Base-by-base conservation (phyloP, 768 basidiomycete species). In the Serpula lacrymans region DNA sequence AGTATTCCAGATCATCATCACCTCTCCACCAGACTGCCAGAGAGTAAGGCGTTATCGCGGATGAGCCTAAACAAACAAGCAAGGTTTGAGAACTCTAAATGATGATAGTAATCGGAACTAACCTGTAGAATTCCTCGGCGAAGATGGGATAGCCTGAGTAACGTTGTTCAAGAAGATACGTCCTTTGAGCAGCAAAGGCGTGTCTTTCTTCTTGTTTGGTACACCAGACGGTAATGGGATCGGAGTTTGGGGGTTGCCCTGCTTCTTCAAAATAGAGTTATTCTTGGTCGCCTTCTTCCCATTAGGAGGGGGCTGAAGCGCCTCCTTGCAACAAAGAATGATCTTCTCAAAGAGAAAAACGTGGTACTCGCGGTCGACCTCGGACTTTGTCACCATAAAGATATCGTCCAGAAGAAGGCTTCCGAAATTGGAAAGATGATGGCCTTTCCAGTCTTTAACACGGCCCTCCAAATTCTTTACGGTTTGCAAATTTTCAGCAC, bases 291-390 rank as follows among this genome's bases (percentile, higher is more conserved):
- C 70, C 64, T 90, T 88, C 62, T 78, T 80, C 28, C 75, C 72
- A 46, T 75, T 80, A 25, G 73, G 70, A 9, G 75, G 70, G 5
- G 74, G 72, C 5, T 72, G 71, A 12, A 73, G 57, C 5, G 86
- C 84, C 61, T 98, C 96, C 62, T 98, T 98, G 74, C 96, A 98
- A 65, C 96, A 99, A 16, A 98, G 77, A 50, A 99, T 92, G 63
- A 99, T 99, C 69, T 92, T 92, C 69, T 98, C 94, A 51, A 99
- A 99, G 25, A 99, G 72, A 75, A 97, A 99, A 43, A 99, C 94
- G 52, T 95, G 92, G 55, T 98, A 98, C 63, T 99, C 96, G 52
- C 96, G 80, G 60, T 97, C 93, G 54, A 93, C 88, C 44, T 94
- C 93, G 35, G 85, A 88, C 65, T 98, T 99, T 53, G 88, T 95